Percentiles rank a stretch among this genome's conserved stretches.
These are phyloP conservation scores for Panellus pusillus DNA, from an alignment of 768 basidiomycete genomes.

Conservation along the genomic window DNA sequence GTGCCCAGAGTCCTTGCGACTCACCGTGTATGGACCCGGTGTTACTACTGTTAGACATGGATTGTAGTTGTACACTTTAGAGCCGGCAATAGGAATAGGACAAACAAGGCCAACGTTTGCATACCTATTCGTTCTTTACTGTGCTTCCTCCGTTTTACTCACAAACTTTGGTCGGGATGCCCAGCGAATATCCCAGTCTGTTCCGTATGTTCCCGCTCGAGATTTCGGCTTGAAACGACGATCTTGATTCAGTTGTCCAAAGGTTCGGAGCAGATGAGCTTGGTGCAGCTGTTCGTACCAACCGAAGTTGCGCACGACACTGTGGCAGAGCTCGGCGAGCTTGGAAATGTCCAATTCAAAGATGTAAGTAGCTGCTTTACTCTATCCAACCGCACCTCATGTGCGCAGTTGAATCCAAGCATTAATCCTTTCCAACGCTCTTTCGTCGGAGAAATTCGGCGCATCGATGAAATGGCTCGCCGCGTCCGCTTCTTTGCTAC, in stretches of 20 bases:
- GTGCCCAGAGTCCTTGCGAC: too few species aligned
- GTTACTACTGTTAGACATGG: too few species aligned
- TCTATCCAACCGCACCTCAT: slow-evolving; percentile 1
- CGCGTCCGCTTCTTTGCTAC: slow-evolving; percentile 86
- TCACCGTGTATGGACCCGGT: too few species aligned
- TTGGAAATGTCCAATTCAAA: slow-evolving; percentile 96
- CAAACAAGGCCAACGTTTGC: too few species aligned
- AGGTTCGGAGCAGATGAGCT: slow-evolving; percentile 98
- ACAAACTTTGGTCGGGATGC: slow-evolving; percentile 43
- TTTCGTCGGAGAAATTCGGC: slow-evolving; percentile 93
- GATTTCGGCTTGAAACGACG: slow-evolving; percentile 7
- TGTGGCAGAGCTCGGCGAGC: slow-evolving; percentile 91
- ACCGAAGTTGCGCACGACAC: slow-evolving; percentile 98
- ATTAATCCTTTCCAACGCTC: slow-evolving; percentile 98
- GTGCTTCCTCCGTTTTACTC: background rate
- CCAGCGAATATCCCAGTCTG: slow-evolving; percentile 79
- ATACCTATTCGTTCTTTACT: too few species aligned
- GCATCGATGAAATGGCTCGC: slow-evolving; percentile 94
- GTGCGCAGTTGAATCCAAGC: slow-evolving; percentile 79
- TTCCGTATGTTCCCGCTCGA: slow-evolving; percentile 60
- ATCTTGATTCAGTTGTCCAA: slow-evolving; percentile 13
- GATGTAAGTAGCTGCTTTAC: slow-evolving; percentile 58
- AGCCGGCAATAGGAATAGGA: too few species aligned
- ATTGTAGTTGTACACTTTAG: too few species aligned
- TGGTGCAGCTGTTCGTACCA: slow-evolving; percentile 95